Evolutionary conservation across 2,329 filamentous ascomycete genomes (phyloP).

Genomic region (Pseudocercospora eumusae): DNA sequence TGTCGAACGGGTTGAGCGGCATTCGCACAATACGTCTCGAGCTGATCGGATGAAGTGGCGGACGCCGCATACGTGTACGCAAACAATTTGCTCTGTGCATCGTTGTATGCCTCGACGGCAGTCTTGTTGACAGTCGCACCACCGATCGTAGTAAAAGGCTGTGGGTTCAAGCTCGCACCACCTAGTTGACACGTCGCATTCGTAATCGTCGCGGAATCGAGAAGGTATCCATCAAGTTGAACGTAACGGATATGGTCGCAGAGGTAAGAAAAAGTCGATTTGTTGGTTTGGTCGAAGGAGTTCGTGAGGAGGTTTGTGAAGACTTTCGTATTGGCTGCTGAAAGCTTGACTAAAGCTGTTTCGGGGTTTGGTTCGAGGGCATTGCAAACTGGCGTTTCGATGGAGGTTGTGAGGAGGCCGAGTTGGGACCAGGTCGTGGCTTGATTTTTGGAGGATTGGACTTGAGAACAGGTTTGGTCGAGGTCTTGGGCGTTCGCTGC

Average conservation of each 20-base stretch:
- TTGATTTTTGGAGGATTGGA: conserved; percentile 22
- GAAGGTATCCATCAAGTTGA: conserved; percentile 29
- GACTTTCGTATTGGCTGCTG: conserved; percentile 29
- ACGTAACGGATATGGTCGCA: conserved; percentile 32
- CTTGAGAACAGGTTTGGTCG: conserved; percentile 28
- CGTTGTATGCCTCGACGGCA: conserved; percentile 23
- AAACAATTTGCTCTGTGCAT: conserved; percentile 28
- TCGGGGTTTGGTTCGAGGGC: conserved; percentile 25
- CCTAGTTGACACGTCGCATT: conserved; percentile 28
- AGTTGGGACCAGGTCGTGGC: conserved; percentile 26
- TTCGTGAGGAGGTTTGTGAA: conserved; percentile 32
- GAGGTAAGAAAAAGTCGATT: conserved; percentile 27
- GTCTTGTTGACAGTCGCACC: conserved; percentile 12
- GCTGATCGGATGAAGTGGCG: conserved; percentile 18
- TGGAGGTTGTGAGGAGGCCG: conserved; percentile 26
- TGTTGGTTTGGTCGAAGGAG: conserved; percentile 28
- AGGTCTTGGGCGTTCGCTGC: conserved; percentile 27
- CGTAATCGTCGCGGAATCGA: conserved; percentile 27
- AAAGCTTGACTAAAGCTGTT: conserved; percentile 23
- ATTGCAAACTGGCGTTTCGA: conserved; percentile 31
- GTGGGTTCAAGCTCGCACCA: conserved; percentile 11
- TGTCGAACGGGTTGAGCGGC: conserved; percentile 8
- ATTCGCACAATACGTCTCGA: conserved; percentile 23
- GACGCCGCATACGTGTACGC: conserved; percentile 27
- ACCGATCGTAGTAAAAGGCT: conserved; percentile 18